Base-by-base conservation (phyloP, 306 rosid species). In the Cicer pinnatifidum region DNA sequence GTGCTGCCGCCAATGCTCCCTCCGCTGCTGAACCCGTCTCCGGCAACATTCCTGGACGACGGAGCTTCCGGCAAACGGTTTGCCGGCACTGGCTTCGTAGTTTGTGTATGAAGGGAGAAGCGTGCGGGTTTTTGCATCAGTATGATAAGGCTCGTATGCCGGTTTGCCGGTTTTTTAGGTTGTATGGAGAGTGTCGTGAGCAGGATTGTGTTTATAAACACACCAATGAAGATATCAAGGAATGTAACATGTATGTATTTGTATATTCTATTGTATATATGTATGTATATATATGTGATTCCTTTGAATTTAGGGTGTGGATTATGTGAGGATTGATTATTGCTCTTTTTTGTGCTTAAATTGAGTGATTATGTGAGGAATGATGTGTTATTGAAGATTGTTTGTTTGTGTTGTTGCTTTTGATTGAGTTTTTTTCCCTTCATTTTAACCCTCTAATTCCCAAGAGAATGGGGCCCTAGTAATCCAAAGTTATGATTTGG, bases 121-220 rank as follows among this genome's bases (percentile, higher is more conserved):
- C 99, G 44, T 94, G 99, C 73, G 99, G 99, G 57, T 94, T 94
- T 81, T 84, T 94, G 66, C 97, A 94, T 33, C 99, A 94, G 76
- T 94, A 94, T 69, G 99, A 94, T 84, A 94, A 94, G 85, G 85
- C 97, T 43, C 83, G 99, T 56, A 94, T 94, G 99, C 99, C 99
- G 7, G 91, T 94, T 43, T 94, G 99, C 78, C 86, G 99, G 6
- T 94, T 91, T 78, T 94, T 94, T 38, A 84, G 99, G 11, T 75
- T 91, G 53, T 91, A 81, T 53, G 99, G 99, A 4, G 99, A 94
- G 90, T 94, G 99, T 73, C 90, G 97, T 8, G 99, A 94, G 81
- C 97, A 91, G 87, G 99, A 94, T 68, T 94, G 99, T 68, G 99
- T 94, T 3, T 94, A 94, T 59, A 94, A 94, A 79, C 99, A 94